A percentile compares a stretch with the other conserved stretches of the same genome.
Evolutionary conservation across 2,329 filamentous ascomycete species (phyloP).

Genomic region (Colletotrichum theobromicola): DNA sequence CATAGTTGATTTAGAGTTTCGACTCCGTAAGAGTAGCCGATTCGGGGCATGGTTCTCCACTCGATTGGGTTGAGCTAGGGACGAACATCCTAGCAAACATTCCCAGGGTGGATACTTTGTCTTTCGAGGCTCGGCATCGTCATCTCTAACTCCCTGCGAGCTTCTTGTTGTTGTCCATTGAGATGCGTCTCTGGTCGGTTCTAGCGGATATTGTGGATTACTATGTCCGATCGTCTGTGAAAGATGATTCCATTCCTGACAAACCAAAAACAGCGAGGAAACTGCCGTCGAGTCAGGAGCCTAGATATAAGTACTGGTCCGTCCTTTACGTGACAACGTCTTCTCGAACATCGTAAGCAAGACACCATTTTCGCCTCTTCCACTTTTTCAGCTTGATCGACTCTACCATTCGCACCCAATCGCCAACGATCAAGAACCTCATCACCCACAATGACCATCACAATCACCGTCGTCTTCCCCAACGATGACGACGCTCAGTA

Average conservation of each 20-base stretch:
- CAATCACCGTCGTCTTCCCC: neutral
- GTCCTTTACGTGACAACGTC: too few relatives aligned
- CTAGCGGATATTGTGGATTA: neutral
- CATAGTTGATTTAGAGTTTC: neutral
- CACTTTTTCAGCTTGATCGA: neutral
- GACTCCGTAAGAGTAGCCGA: neutral
- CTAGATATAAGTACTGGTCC: neutral
- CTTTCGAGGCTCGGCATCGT: neutral
- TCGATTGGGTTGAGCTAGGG: neutral
- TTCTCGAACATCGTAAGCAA: too few relatives aligned
- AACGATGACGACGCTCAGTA: neutral
- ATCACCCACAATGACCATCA: neutral
- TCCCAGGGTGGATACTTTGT: neutral
- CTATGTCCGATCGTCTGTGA: neutral
- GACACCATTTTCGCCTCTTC: too few relatives aligned
- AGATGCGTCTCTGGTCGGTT: neutral
- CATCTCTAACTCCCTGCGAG: neutral
- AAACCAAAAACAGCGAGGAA: neutral
- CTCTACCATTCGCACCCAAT: neutral
- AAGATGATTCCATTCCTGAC: fast-evolving
- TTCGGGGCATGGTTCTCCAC: neutral
- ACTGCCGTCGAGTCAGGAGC: neutral
- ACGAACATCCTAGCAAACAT: neutral
- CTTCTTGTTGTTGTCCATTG: fast-evolving
- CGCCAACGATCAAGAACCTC: neutral